Evolutionary conservation across 2,329 filamentous ascomycete genomes (phyloP), one percentile per base, ranked within the genome.

Genomic region (Talaromyces atroroseus): DNA sequence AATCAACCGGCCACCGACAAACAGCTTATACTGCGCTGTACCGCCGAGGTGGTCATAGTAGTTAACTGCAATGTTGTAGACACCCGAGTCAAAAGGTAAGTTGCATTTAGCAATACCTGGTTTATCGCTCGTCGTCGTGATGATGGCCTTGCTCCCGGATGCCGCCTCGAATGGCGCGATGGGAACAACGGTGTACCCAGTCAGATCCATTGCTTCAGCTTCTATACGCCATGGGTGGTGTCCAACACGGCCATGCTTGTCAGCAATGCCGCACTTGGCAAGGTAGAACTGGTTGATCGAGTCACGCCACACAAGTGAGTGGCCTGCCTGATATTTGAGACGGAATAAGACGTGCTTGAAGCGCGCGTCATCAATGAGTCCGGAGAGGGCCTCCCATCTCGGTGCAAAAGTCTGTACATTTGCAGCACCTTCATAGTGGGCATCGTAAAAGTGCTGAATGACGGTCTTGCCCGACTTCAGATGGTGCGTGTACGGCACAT

Each of bases 261-360:
- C 86, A 0, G 80, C 66, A 45, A 89, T 87, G 2, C 78, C 74
- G 0, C 83, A 85, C 38, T 82, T 69, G 65, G 82, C 84, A 65
- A 75, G 63, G 69, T 87, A 89, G 71, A 86, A 89, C 55, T 82
- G 74, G 63, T 74, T 82, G 70, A 89, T 82, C 0, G 82, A 78
- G 64, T 89, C 86, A 14, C 86, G 78, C 86, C 87, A 90, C 16
- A 88, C 82, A 18, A 89, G 76, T 0, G 84, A 78, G 68, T 89
- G 87, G 0, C 86, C 86, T 0, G 86, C 83, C 68, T 89, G 86
- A 66, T 83, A 89, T 1, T 71, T 72, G 11, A 87, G 78, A 2
- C 82, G 78, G 69, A 80, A 83, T 0, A 82, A 72, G 34, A 82
- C 76, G 48, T 87, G 76, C 5, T 82, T 73, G 66, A 76, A 87